Evolutionary conservation across 495 filamentous ascomycete species (phyloP), one percentile per base, ranked within the genome.

Genomic region (Poronia punctata): DNA sequence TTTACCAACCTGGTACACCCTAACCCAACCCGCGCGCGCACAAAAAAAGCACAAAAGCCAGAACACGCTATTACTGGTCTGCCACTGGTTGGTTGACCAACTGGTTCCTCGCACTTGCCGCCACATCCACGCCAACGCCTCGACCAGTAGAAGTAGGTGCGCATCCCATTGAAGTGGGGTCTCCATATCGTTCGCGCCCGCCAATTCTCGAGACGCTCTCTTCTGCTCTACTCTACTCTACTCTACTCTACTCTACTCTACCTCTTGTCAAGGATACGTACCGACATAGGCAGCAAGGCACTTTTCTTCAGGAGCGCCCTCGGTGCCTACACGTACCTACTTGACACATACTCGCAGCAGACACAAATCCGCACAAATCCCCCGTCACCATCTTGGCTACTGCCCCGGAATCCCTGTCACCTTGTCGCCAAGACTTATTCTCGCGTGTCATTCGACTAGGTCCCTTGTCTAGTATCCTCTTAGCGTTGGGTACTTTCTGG

Each of bases 111-210:
- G 19, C 34, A 12, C 31, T 27, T 19, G 19, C 41, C 42, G 33
- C 42, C 20, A 19, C 43, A 34, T 40, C 35, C 43, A n/a, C 43
- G 36, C 36, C 35, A 35, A 24, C 37, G 37, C 20, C 29, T n/a
- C n/a, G n/a, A n/a, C n/a, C n/a, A n/a, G n/a, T n/a, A n/a, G n/a
- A n/a, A n/a, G n/a, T n/a, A n/a, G n/a, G n/a, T n/a, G n/a, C n/a
- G n/a, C n/a, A n/a, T n/a, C n/a, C n/a, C 23, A 22, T 23, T 9
- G 28, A 28, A 28, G 28, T 40, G 18, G 23, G 11, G 14, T 28
- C 11, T 27, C n/a, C n/a, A n/a, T n/a, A n/a, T 39, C 36, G 29
- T 24, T 26, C 29, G 27, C 43, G 43, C 43, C 31, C 20, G 38
- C 26, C 39, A 29, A 29, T 35, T 25, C 35, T 39, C 22, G 35